These are phyloP conservation scores for Ettlia oleoabundans DNA, from an alignment of 139 green algal species.

Conservation along the genomic window DNA sequence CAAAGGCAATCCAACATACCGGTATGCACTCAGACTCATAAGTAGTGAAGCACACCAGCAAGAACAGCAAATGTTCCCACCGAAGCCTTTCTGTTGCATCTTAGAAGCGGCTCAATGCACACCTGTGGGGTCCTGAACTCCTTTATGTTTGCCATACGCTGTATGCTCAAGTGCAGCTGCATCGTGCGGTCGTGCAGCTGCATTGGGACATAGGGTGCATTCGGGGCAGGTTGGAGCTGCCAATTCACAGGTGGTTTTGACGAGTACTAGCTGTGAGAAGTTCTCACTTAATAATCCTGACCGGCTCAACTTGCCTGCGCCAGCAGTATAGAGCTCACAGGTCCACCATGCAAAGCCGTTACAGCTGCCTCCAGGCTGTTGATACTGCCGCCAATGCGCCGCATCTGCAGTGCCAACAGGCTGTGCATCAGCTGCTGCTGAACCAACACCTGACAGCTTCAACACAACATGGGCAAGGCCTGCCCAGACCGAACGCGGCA, in stretches of 20 bases:
- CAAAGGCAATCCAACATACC: too few relatives aligned
- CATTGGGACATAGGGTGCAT: background rate
- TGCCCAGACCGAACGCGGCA: background rate
- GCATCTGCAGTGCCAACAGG: slow-evolving; percentile 26
- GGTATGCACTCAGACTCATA: too few relatives aligned
- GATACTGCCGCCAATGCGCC: slow-evolving; percentile 18
- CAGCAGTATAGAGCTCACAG: slow-evolving; percentile 8
- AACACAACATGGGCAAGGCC: background rate
- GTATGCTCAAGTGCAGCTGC: slow-evolving; percentile 43
- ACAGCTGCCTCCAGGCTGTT: background rate
- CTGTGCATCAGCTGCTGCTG: too few relatives aligned
- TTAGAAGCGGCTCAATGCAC: background rate
- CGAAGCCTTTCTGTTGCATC: background rate
- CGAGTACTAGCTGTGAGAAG: background rate
- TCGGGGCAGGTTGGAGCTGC: too few relatives aligned
- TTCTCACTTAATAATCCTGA: background rate
- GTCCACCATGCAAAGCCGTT: background rate
- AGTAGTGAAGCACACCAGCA: background rate
- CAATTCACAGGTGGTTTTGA: background rate
- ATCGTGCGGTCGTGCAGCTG: slow-evolving; percentile 36
- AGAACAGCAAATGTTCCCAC: background rate
- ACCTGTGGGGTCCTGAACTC: slow-evolving; percentile 61
- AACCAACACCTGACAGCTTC: too few relatives aligned
- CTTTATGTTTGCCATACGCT: slow-evolving; percentile 62
- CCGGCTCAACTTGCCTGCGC: slow-evolving; percentile 5